phyloP scores from a whole-genome alignment of 2,329 filamentous ascomycete species.

The Claviceps sorghi region DNA sequence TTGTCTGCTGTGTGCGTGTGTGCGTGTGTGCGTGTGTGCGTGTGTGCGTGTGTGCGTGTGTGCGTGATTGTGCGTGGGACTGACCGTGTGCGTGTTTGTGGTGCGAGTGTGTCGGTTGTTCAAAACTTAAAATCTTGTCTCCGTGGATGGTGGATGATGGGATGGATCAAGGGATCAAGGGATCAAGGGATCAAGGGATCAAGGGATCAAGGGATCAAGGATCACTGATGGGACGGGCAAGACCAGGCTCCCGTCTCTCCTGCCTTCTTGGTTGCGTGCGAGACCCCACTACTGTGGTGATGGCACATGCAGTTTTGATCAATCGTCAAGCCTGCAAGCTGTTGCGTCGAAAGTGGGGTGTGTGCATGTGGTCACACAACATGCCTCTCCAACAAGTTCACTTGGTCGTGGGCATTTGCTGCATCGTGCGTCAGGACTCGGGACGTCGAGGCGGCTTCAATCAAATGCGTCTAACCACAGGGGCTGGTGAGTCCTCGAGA shows the following conservation, averaged over 20 bases:
- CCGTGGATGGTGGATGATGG: background rate
- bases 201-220: too few relatives aligned
- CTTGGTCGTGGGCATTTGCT: background rate
- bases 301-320: background rate
- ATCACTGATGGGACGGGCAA: background rate
- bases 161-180: background rate
- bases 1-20: background rate
- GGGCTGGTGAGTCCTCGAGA: too few relatives aligned
- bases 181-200: too few relatives aligned
- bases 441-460: too few relatives aligned
- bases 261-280: background rate
- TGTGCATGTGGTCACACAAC: background rate
- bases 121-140: background rate
- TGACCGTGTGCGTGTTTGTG: background rate
- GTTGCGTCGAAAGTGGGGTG: background rate
- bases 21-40: background rate
- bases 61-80: background rate
- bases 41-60: background rate
- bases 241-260: background rate
- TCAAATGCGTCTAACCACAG: too few relatives aligned
- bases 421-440: background rate
- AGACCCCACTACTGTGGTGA: background rate
- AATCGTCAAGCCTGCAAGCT: background rate
- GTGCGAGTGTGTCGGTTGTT: background rate
- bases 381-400: background rate